Conservation (phyloP, 2,329 filamentous ascomycete genomes). For the Geoglossum cookeanum region DNA sequence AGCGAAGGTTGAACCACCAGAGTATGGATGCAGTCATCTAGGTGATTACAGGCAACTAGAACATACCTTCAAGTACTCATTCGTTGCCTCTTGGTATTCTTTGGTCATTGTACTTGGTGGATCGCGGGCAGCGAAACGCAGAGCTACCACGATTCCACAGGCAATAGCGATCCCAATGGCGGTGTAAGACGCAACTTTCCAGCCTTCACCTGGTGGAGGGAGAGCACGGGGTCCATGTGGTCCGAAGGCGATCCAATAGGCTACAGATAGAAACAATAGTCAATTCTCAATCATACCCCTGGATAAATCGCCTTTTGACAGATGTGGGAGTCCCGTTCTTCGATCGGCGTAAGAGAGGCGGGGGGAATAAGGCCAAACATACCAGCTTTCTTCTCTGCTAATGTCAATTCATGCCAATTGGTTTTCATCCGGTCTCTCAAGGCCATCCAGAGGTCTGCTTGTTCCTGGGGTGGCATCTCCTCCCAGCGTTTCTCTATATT, state of each 20-base stretch:
- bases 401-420: constrained; percentile 85
- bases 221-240: constrained; percentile 81
- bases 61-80: constrained; percentile 83
- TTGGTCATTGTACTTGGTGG: constrained; percentile 77
- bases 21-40: constrained; percentile 3
- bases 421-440: constrained; percentile 97
- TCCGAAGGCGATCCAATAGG: constrained; percentile 98
- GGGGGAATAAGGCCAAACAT: constrained; percentile 28
- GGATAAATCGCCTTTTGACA: too few species aligned
- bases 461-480: constrained; percentile 91
- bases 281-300: background rate
- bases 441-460: constrained; percentile 98
- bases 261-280: constrained; percentile 28
- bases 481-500: constrained; percentile 99
- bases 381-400: constrained; percentile 99
- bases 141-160: constrained; percentile 49
- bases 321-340: background rate
- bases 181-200: constrained; percentile 60
- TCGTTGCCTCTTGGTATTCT: constrained; percentile 90
- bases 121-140: constrained; percentile 53
- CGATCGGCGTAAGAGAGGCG: background rate
- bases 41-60: background rate
- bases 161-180: constrained; percentile 46
- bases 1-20: background rate
- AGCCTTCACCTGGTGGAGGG: constrained; percentile 65